Evolutionary conservation across 768 basidiomycete genomes (phyloP), one percentile per base, ranked within the genome.

Genomic region (Amanita rimosa): DNA sequence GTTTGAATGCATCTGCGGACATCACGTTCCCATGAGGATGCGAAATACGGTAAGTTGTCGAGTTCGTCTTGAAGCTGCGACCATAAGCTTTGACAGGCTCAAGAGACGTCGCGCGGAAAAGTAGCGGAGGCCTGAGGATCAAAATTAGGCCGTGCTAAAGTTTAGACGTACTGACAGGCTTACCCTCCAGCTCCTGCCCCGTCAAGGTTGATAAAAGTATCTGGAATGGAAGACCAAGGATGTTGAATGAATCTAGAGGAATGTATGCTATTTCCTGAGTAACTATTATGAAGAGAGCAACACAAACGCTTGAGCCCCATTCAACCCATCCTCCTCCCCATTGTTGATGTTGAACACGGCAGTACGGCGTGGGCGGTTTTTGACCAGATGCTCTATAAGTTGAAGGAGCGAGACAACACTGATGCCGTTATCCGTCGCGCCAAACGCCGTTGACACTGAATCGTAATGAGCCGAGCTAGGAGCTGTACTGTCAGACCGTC

Each of bases 271-370:
- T 48, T 6, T 46, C 10, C 14, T n/a, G 16, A 35, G 10, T n/a
- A 8, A 16, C 13, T 5, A 34, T 8, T 7, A 36, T 8, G 3
- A 16, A 22, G n/a, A 22, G 14, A 26, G 6, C 9, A 10, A 8
- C 4, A 61, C 59, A 41, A 44, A 86, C 75, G 72, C 68, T 57
- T 80, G 79, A 6, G 86, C 82, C 19, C 88, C 88, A 52, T 82
- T 73, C 54, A 90, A 60, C 29, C 79, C 75, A 59, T 86, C 79
- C 56, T 92, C 88, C 58, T 91, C 89, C 1, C 83, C 88, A 52
- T 91, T 90, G 61, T 92, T 92, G 60, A 88, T 74, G 56, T 90
- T 87, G 68, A 91, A 88, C 3, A 92, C 63, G 5, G 81, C 81
- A 0, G 84, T 85, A 34, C 79, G 70, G 36, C 65, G 62, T 1